Percentiles rank a stretch among this genome's conserved stretches.
These are phyloP conservation scores for Aristolochia contorta DNA, from an alignment of 164 flowering plant species.

Conservation along the genomic window DNA sequence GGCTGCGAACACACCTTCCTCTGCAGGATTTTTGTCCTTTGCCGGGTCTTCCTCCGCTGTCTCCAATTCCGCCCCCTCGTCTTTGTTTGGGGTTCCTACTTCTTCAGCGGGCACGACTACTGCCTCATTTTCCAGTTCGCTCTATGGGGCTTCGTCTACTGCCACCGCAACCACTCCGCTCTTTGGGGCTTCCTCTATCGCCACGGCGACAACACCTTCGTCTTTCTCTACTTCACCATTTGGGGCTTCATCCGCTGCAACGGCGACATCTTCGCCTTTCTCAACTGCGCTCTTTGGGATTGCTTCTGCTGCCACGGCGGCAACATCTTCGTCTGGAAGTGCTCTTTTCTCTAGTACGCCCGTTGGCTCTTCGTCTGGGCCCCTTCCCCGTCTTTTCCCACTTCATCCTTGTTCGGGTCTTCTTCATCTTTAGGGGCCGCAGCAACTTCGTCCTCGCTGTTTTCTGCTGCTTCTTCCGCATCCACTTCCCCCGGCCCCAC, in stretches of 20 bases:
- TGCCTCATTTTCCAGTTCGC: background rate
- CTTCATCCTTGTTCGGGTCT: slow-evolving; percentile 6
- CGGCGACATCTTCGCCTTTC: too few species aligned
- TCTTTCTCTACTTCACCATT: background rate
- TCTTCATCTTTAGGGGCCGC: slow-evolving; percentile 10
- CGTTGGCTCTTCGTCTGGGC: background rate
- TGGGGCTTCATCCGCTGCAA: background rate
- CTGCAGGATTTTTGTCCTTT: background rate
- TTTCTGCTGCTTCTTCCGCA: background rate
- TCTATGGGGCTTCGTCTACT: slow-evolving; percentile 2
- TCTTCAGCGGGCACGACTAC: background rate
- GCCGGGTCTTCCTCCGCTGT: too few species aligned
- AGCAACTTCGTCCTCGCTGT: slow-evolving; percentile 2
- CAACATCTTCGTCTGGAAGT: slow-evolving; percentile 4
- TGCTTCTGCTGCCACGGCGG: slow-evolving; percentile 1
- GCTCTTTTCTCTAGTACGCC: slow-evolving; percentile 1
- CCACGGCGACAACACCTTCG: too few species aligned
- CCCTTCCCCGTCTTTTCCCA: slow-evolving; percentile 1
- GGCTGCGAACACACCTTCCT: background rate
- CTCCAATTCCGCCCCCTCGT: too few species aligned
- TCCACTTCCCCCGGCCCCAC: background rate
- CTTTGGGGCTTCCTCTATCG: slow-evolving; percentile 7
- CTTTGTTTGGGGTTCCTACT: background rate
- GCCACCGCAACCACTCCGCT: background rate
- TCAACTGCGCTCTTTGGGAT: slow-evolving; percentile 4